These are phyloP conservation scores for Tetrapisispora fleetii DNA, from an alignment of 805 yeast species.

Conservation along the genomic window DNA sequence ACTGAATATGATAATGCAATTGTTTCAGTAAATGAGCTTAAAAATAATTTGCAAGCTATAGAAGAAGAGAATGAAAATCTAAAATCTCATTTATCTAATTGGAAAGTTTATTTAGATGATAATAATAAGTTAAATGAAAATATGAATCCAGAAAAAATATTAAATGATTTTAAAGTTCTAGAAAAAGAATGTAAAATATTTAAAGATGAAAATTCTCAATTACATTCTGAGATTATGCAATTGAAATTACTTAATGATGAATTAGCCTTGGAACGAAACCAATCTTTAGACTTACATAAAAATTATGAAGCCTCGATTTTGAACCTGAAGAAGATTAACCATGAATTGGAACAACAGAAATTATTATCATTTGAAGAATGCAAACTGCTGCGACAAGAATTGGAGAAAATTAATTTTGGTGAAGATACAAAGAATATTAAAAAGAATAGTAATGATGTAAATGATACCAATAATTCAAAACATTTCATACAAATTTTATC, in stretches of 20 bases:
- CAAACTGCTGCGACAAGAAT: slow-evolving; percentile 44
- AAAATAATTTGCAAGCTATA: slow-evolving; percentile 37
- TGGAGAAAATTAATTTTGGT: slow-evolving; percentile 32
- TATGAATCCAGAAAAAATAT: slow-evolving; percentile 32
- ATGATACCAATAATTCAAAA: slow-evolving; percentile 8
- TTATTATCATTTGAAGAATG: slow-evolving; percentile 48
- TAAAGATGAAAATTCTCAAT: slow-evolving; percentile 24
- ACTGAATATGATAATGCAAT: slow-evolving; percentile 26
- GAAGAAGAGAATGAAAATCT: slow-evolving; percentile 42
- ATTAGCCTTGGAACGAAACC: slow-evolving; percentile 33
- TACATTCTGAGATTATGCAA: slow-evolving; percentile 17
- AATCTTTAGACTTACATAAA: slow-evolving; percentile 22
- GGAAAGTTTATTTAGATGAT: slow-evolving; percentile 31
- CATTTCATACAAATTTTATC: slow-evolving; percentile 35
- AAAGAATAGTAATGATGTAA: neutral
- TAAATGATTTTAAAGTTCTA: slow-evolving; percentile 29
- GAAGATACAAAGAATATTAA: slow-evolving; percentile 3
- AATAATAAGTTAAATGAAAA: slow-evolving; percentile 26
- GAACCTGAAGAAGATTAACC: slow-evolving; percentile 27
- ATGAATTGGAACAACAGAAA: slow-evolving; percentile 43
- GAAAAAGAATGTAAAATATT: slow-evolving; percentile 29
- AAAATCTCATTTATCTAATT: slow-evolving; percentile 38
- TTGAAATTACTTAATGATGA: slow-evolving; percentile 26
- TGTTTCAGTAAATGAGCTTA: slow-evolving; percentile 33
- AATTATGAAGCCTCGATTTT: slow-evolving; percentile 19